These are phyloP conservation scores for Lasiosphaeriaceae sp. DNA, from an alignment of 495 filamentous ascomycete genomes.

Conservation along the genomic window DNA sequence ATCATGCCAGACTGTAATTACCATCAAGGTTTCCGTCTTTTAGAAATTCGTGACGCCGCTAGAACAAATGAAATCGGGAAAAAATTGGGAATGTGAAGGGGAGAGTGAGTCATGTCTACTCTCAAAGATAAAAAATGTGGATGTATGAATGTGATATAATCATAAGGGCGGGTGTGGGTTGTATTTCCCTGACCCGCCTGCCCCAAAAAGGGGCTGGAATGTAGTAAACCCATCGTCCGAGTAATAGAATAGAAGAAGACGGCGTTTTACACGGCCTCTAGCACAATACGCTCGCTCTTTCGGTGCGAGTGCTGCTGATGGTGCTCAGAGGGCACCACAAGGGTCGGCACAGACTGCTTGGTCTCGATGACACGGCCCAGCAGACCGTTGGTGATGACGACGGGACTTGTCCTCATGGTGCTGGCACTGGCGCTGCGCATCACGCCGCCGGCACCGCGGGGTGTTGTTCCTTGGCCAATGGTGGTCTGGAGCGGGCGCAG, in stretches of 20 bases:
- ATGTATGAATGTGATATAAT: no score
- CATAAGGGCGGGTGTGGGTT: no score
- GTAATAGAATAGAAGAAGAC: no score
- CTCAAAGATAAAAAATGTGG: no score
- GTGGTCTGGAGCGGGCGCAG: conserved; percentile 32
- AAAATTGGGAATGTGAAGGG: not conserved
- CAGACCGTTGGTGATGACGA: conserved; percentile 1
- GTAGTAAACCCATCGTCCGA: no score
- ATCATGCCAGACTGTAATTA: not conserved
- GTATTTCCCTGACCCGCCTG: no score
- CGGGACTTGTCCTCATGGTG: conserved; percentile 7
- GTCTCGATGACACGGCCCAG: conserved; percentile 34
- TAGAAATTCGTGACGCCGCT: not conserved
- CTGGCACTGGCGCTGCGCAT: conserved; percentile 3
- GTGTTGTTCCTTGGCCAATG: not conserved
- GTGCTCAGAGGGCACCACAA: conserved; percentile 23
- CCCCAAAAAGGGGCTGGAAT: no score
- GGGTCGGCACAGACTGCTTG: conserved; percentile 31
- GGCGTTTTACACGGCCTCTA: conserved; percentile 28
- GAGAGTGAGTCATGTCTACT: not conserved
- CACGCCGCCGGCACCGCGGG: not conserved
- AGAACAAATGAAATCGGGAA: conserved; percentile 2
- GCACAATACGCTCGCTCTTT: conserved; percentile 48
- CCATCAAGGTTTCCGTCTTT: not conserved
- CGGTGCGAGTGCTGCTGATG: conserved; percentile 23